Conservation (phyloP, 1,284 basidiomycete genomes). For the Athelia psychrophila region DNA sequence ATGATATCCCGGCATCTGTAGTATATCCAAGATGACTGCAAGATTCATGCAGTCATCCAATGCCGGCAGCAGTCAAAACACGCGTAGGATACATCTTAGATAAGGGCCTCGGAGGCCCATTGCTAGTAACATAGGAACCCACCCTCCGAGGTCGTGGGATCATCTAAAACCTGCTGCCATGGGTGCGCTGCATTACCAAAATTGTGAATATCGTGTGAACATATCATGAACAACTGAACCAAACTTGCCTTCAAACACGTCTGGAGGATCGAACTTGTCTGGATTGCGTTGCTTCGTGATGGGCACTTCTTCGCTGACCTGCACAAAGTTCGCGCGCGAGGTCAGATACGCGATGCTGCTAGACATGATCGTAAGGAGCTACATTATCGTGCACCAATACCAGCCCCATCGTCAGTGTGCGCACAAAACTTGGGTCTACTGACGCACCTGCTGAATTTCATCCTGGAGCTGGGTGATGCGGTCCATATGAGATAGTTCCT, state of each 20-base stretch:
- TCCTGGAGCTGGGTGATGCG: conserved; percentile 86
- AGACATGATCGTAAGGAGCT: conserved; percentile 84
- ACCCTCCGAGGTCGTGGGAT: too few relatives aligned
- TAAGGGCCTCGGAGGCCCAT: too few relatives aligned
- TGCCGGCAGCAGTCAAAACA: too few relatives aligned
- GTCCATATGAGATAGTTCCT: conserved; percentile 86
- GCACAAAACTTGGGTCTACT: background rate
- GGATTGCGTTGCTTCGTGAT: conserved; percentile 70
- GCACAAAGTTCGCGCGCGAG: conserved; percentile 66
- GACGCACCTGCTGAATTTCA: conserved; percentile 73
- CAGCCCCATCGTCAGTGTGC: background rate
- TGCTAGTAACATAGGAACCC: too few relatives aligned
- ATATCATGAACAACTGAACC: background rate
- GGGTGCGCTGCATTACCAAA: conserved; percentile 42
- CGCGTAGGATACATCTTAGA: too few relatives aligned
- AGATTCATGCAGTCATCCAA: too few relatives aligned
- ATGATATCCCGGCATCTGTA: too few relatives aligned
- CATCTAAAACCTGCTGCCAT: too few relatives aligned
- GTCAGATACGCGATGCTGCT: conserved; percentile 74
- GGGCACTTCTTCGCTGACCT: conserved; percentile 70
- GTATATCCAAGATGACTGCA: too few relatives aligned
- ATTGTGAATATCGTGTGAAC: background rate
- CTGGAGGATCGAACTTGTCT: conserved; percentile 67
- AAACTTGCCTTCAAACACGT: conserved; percentile 39
- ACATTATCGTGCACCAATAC: conserved; percentile 1